Percentiles rank a stretch among this genome's conserved stretches.
phyloP scores from a whole-genome alignment of 345 rosid genomes.

The Reutealis trisperma region DNA sequence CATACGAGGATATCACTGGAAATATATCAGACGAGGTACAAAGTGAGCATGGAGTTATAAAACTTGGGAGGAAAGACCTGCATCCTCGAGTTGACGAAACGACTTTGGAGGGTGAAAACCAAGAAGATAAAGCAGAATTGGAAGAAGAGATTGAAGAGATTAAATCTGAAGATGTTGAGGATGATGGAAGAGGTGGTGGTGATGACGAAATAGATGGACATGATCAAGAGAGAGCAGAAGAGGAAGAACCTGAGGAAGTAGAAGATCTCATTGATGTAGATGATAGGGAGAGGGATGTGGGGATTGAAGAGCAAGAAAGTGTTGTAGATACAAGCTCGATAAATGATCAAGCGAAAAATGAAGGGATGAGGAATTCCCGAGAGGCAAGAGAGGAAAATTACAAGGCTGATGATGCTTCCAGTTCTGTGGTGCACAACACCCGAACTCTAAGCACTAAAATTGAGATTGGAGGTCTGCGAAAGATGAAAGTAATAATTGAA shows the following conservation, averaged over 20 bases:
- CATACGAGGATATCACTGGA: slow-evolving; percentile 2
- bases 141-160: slow-evolving; percentile 35
- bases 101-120: slow-evolving; percentile 3
- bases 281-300: slow-evolving; percentile 46
- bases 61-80: slow-evolving; percentile 58
- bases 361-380: slow-evolving; percentile 10
- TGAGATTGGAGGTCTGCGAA: slow-evolving; percentile 15
- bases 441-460: slow-evolving; percentile 4
- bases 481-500: slow-evolving; percentile 10
- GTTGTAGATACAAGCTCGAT: slow-evolving; percentile 23
- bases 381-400: slow-evolving; percentile 25
- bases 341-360: slow-evolving; percentile 20
- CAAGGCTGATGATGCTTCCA: slow-evolving; percentile 30
- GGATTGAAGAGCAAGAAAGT: slow-evolving; percentile 30
- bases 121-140: slow-evolving; percentile 27
- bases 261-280: slow-evolving; percentile 66
- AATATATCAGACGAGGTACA: slow-evolving; percentile 15
- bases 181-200: slow-evolving; percentile 44
- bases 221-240: slow-evolving; percentile 48
- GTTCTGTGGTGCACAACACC: slow-evolving; percentile 12
- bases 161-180: slow-evolving; percentile 33
- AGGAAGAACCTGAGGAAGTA: slow-evolving; percentile 49
- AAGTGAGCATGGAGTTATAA: slow-evolving; percentile 21
- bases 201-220: slow-evolving; percentile 52
- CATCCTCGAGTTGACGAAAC: slow-evolving; percentile 21